Conservation (phyloP, 2,329 filamentous ascomycete species). For the Botrytis byssoidea region DNA sequence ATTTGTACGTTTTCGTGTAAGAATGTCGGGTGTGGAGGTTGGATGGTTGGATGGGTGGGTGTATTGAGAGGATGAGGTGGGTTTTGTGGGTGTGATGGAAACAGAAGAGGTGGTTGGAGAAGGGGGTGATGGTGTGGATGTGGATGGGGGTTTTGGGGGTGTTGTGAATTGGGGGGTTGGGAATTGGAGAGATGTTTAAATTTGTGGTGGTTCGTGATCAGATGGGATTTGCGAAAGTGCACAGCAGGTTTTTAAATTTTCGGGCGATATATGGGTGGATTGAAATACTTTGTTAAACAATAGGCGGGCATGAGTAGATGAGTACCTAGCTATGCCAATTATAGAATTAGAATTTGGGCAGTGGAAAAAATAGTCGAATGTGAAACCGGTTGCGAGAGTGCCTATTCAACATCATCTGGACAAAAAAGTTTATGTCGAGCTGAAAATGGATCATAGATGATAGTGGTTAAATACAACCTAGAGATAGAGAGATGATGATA, state of each 20-base stretch:
- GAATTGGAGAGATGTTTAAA: accelerated
- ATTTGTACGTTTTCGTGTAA: too few relatives aligned
- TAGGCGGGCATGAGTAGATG: background rate
- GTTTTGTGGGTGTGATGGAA: too few relatives aligned
- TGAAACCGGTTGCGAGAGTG: accelerated
- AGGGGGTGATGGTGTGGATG: too few relatives aligned
- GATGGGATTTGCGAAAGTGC: background rate
- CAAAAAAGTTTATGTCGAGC: background rate
- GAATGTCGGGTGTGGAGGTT: too few relatives aligned
- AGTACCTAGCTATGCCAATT: background rate
- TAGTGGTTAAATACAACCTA: background rate
- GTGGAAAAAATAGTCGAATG: background rate
- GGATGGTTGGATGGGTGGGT: too few relatives aligned
- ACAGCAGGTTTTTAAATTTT: background rate
- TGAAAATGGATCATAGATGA: background rate
- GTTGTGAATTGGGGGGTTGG: too few relatives aligned
- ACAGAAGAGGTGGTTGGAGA: too few relatives aligned
- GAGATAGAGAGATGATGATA: background rate
- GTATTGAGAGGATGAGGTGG: too few relatives aligned
- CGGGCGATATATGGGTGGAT: background rate
- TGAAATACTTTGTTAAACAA: background rate
- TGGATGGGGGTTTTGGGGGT: too few relatives aligned
- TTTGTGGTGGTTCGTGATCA: background rate
- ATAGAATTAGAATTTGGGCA: background rate
- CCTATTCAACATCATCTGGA: background rate